Evolutionary conservation across 139 green algal species (phyloP), one percentile per base, ranked within the genome.

Genomic region (Chlamydomonas asymmetrica): DNA sequence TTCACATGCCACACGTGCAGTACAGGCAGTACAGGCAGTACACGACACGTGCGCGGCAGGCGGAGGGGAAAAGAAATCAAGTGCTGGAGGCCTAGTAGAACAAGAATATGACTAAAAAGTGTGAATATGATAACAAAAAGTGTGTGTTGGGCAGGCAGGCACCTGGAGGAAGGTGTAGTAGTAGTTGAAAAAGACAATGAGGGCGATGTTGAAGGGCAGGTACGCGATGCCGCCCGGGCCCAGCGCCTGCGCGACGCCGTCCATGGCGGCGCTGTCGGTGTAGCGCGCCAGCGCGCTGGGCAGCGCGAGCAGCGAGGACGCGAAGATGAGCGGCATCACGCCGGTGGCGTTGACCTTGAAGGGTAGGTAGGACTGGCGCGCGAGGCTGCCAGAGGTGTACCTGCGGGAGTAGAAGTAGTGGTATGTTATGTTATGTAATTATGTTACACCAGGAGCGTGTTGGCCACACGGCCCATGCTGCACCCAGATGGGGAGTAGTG

Each of bases 101-200:
- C n/a, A n/a, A n/a, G n/a, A n/a, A n/a, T n/a, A n/a, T n/a, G n/a
- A n/a, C n/a, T n/a, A n/a, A n/a, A n/a, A n/a, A n/a, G n/a, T n/a
- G n/a, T n/a, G n/a, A n/a, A n/a, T n/a, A n/a, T n/a, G n/a, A n/a
- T n/a, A n/a, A n/a, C n/a, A n/a, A n/a, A n/a, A n/a, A n/a, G n/a
- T n/a, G n/a, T n/a, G n/a, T n/a, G n/a, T n/a, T n/a, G n/a, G n/a
- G n/a, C n/a, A n/a, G n/a, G n/a, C n/a, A n/a, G n/a, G 1, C 50
- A 91, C 86, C 85, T 97, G 93, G 62, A 98, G 86, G 90, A 98
- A 99, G 52, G 96, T 99, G 90, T 99, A 99, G 85, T 98, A 97
- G 88, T 98, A 99, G 87, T 99, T 99, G 92, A 99, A 99, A 75
- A 94, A 93, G 22, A 88, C 91, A 68, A 99, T 99, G 35, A 99